A percentile compares a stretch with the other conserved stretches of the same genome.
Conservation (phyloP, 352 stramenopile genomes). For the Globisporangium cystogenes region DNA sequence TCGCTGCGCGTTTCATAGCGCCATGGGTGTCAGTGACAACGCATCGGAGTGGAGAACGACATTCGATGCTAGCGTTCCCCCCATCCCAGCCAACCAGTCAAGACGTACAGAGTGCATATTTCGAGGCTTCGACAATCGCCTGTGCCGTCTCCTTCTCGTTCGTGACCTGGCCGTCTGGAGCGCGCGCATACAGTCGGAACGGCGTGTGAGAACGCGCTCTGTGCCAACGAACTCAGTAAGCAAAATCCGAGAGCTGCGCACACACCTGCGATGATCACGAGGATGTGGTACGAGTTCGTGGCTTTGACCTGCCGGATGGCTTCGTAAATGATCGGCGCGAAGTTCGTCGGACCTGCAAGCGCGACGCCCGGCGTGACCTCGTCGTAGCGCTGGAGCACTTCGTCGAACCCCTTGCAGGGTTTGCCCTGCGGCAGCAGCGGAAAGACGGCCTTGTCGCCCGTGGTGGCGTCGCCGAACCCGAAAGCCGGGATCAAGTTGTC, state of each 20-base stretch:
- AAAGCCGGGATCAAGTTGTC: constrained; percentile 71
- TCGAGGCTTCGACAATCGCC: constrained; percentile 68
- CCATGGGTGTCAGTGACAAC: not conserved
- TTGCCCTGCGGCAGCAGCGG: constrained; percentile 33
- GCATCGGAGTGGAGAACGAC: not conserved
- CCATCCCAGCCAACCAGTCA: not conserved
- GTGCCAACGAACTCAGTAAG: not conserved
- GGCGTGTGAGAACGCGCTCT: too few relatives aligned
- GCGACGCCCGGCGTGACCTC: constrained; percentile 39
- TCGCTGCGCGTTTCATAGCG: constrained; percentile 27
- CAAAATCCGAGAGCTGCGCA: not conserved
- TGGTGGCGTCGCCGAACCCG: constrained; percentile 64
- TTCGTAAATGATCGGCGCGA: constrained; percentile 73
- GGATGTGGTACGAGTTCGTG: constrained; percentile 52
- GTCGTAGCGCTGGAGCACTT: constrained; percentile 51
- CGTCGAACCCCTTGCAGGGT: constrained; percentile 41
- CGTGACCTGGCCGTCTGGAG: constrained; percentile 55
- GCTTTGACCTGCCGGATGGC: constrained; percentile 49
- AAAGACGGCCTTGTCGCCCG: constrained; percentile 47
- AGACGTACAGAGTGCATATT: constrained; percentile 63
- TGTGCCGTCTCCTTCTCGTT: constrained; percentile 55
- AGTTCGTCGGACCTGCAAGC: constrained; percentile 67
- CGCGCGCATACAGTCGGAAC: too few relatives aligned
- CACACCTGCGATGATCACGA: constrained; percentile 64
- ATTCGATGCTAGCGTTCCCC: not conserved